Conservation (phyloP, 345 rosid species). For the Abelmoschus esculentus region DNA sequence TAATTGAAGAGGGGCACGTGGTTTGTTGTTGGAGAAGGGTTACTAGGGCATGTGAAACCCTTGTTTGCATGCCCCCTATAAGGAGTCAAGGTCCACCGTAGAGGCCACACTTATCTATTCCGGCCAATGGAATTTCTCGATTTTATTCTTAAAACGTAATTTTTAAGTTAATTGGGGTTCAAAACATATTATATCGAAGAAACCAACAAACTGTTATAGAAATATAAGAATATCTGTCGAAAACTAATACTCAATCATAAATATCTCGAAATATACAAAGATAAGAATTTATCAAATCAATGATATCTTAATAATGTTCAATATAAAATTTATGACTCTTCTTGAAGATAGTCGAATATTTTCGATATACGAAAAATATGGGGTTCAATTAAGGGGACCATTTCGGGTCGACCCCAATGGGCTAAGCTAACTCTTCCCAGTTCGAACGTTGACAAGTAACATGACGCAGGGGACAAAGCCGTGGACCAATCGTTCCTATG, state of each 20-base stretch:
- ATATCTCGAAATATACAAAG: too few species aligned
- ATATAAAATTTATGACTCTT: background rate
- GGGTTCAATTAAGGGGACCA: conserved; percentile 16
- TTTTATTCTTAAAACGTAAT: background rate
- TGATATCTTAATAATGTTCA: too few species aligned
- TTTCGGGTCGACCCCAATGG: conserved; percentile 16
- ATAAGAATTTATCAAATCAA: too few species aligned
- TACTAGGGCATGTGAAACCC: conserved; percentile 44
- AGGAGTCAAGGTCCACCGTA: background rate
- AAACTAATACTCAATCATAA: too few species aligned
- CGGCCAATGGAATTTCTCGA: background rate
- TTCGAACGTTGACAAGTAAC: background rate
- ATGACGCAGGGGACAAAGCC: conserved; percentile 30
- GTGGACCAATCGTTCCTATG: conserved; percentile 12
- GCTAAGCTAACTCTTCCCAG: conserved; percentile 31
- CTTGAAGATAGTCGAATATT: background rate
- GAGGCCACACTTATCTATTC: background rate
- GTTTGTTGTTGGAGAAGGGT: conserved; percentile 36
- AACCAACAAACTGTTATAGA: too few species aligned
- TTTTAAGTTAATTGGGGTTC: background rate
- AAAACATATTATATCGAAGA: too few species aligned
- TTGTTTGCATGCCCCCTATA: conserved; percentile 36
- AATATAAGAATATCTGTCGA: too few species aligned
- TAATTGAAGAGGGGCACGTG: conserved; percentile 40
- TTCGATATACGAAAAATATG: background rate